phyloP scores from a whole-genome alignment of 2,329 filamentous ascomycete genomes.

The Tothia fuscella region DNA sequence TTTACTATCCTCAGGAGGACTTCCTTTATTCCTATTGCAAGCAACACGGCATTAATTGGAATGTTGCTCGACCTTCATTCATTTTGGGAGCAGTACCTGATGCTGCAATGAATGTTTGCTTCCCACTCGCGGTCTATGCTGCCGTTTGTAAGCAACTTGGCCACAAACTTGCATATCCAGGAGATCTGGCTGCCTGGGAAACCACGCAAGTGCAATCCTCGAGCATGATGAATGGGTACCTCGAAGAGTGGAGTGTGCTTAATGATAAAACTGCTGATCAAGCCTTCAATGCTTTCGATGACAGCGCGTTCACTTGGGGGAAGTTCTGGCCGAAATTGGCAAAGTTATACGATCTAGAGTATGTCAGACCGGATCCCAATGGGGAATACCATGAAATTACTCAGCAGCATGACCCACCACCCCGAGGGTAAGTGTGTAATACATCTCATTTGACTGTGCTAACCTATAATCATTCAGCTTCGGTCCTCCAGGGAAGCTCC shows the following conservation, averaged over 20 bases:
- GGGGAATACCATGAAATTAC: slow-evolving; percentile 15
- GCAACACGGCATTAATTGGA: slow-evolving; percentile 29
- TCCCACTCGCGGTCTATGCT: slow-evolving; percentile 39
- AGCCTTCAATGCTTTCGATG: slow-evolving; percentile 39
- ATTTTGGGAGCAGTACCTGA: slow-evolving; percentile 39
- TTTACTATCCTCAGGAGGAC: slow-evolving; percentile 46
- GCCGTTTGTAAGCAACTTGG: slow-evolving; percentile 32
- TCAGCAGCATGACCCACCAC: slow-evolving; percentile 20
- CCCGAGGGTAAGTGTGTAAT: slow-evolving; percentile 17
- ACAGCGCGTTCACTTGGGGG: slow-evolving; percentile 34
- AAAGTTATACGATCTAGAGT: slow-evolving; percentile 24
- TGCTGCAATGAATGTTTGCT: slow-evolving; percentile 38
- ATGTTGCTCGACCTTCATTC: slow-evolving; percentile 35
- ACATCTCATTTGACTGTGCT: neutral
- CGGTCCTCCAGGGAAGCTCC: slow-evolving; percentile 29
- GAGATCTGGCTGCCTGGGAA: slow-evolving; percentile 34
- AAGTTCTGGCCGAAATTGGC: slow-evolving; percentile 37
- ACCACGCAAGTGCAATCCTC: slow-evolving; percentile 29
- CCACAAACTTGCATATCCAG: slow-evolving; percentile 32
- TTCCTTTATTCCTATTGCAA: slow-evolving; percentile 32
- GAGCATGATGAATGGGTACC: slow-evolving; percentile 36
- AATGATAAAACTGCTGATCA: slow-evolving; percentile 30
- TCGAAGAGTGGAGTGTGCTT: slow-evolving; percentile 39
- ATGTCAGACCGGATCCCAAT: slow-evolving; percentile 20
- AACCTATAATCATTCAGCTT: slow-evolving; percentile 23